Base-by-base conservation (phyloP, 2,329 filamentous ascomycete genomes). In the Cladophialophora bantiana region DNA sequence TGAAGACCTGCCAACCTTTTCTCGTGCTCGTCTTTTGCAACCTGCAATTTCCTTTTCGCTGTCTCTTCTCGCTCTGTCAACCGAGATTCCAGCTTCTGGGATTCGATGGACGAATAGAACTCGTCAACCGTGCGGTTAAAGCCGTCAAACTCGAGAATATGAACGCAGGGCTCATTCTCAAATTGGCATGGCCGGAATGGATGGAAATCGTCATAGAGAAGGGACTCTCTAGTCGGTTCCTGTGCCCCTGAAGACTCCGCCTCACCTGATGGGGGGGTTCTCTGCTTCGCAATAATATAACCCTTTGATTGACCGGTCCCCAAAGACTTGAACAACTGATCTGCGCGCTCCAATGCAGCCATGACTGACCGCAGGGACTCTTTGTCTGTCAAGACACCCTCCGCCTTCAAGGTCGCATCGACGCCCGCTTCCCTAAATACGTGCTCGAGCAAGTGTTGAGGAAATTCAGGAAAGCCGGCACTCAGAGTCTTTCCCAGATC, bases 51-150 rank as follows among this genome's bases (percentile, higher is more conserved):
- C 74, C 88, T 88, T 78, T 90, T 91, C 2, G 95, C 95, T 3
- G 86, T 84, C 20, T 90, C 88, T 77, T 99, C 93, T 57, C 90
- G 88, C 77, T 98, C 94, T 3, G 88, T 88, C 4, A 98, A 81
- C 61, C 89, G 86, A 1, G 92, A 96, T 77, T 96, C 91, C 0
- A 98, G 84, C 76, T 92, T 96, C 76, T 97, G 94, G 0, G 94
- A 93, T 79, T 99, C 95, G 32, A 98, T 87, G 0, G 94, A 98
- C 0, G 95, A 98, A 78, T 96, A 98, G 81, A 97, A 99, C 72
- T 97, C 92, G 75, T 99, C 95, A 0, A 97, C 93, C 0, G 93
- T 95, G 75, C 90, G 91, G 78, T 97, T 97, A 82, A 96, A 98
- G 9, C 89, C 90, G 6, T 92, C 86, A 71, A 94, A 93, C 62